Evolutionary conservation across 2,329 filamentous ascomycete species (phyloP), one percentile per base, ranked within the genome.

Genomic region (Xylaria sp.): DNA sequence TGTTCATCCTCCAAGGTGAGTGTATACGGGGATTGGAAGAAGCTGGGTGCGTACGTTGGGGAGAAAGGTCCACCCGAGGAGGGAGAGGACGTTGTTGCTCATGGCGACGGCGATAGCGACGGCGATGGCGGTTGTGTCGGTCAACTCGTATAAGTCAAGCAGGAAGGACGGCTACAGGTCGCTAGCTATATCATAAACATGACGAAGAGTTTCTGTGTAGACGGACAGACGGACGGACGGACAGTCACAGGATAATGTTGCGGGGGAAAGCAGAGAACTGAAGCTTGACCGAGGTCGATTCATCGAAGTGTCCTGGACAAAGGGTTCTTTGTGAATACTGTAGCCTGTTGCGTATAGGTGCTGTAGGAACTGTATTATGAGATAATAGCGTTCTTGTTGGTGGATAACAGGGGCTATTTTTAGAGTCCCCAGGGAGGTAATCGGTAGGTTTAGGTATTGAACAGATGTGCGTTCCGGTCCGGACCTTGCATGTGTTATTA

Each of bases 1-100:
- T 38, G 24, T 18, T 50, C 38, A n/a, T n/a, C n/a, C n/a, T n/a
- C n/a, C n/a, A n/a, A n/a, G 11, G 16, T 20, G 39, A 7, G 39
- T 34, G 29, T 34, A 34, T 41, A 22, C n/a, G 26, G 43, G 26
- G 21, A 51, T n/a, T n/a, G 48, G 51, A 34, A 48, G 53, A 24
- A n/a, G n/a, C n/a, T n/a, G 54, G 48, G 40, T 39, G 44, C 78
- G 44, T 70, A 83, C 81, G 48, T 75, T 74, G 42, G 82, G 81
- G 44, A 84, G 76, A 64, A 84, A 83, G 54, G 74, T 74, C 82
- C 82, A 85, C 64, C 80, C 81, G 63, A 83, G 52, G 40, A 84
- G 71, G 54, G 81, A 82, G 47, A 84, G 71, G 46, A 82, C 62
- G 48, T 75, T 70, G 26, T 54, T 67, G 39, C 55, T n/a, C n/a